Evolutionary conservation across 306 rosid genomes (phyloP), one percentile per base, ranked within the genome.

Genomic region (Quercus glauca): DNA sequence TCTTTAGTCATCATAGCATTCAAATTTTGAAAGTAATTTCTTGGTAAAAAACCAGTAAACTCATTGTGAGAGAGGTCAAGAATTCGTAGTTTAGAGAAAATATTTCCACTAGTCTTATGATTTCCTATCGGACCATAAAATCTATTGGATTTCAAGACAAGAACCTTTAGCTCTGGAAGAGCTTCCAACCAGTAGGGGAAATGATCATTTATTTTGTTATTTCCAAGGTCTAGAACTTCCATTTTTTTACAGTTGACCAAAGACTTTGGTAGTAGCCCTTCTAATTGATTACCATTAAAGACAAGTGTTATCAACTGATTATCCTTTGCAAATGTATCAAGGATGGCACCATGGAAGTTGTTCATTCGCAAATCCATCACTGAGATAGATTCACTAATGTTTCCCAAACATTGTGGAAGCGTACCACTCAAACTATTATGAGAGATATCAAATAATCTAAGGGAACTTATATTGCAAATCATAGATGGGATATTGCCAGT

Each of bases 291-390:
- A 13, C 26, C 69, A 37, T 84, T 78, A 1, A 87, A 52, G 13
- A 78, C 74, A 17, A 82, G 55, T n/a, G 69, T 78, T 61, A 57
- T n/a, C 4, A 84, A 51, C 1, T 0, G 2, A 69, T 78, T 80
- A 51, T 0, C 11, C 15, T 31, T 17, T 0, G 73, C 18, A 43
- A 78, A 78, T 2, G 0, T 23, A 1, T 0, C 0, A 5, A 84
- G 89, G 2, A 86, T 14, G 5, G 41, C 53, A 10, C 88, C 88
- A 0, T 19, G 4, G 57, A 88, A 79, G 6, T 26, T 79, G 52
- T 88, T 88, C 14, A 3, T 69, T 18, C 55, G 81, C 18, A 88
- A 2, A 74, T 84, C 86, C 71, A 88, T 25, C 2, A 49, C 80
- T 0, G 0, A 15, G 3, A 86, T 85, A 8, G 0, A 25, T 57